Evolutionary conservation across 2,329 filamentous ascomycete species (phyloP).

Genomic region (Neonectria ditissima): DNA sequence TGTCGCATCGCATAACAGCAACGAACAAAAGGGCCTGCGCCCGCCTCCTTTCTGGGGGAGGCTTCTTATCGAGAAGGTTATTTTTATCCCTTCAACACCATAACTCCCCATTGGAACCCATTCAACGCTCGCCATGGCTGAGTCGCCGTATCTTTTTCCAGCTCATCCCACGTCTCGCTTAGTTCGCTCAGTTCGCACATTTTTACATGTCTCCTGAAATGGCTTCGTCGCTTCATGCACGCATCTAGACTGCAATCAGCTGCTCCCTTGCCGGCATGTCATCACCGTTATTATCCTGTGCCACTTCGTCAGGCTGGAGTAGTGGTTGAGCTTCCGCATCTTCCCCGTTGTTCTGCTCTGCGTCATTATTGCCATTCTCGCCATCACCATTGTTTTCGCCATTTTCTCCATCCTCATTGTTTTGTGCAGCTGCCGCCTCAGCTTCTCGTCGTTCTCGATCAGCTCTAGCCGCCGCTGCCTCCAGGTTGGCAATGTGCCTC

Average conservation of each 20-base stretch:
- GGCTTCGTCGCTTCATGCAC: conserved; percentile 19
- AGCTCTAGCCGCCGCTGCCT: conserved; percentile 61
- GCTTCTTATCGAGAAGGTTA: conserved; percentile 34
- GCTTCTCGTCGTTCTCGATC: conserved; percentile 59
- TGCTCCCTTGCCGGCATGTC: conserved; percentile 36
- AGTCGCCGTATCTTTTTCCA: conserved; percentile 37
- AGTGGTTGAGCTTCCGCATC: conserved; percentile 16
- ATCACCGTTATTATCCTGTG: conserved; percentile 24
- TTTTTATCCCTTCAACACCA: conserved; percentile 18
- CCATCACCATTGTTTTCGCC: conserved; percentile 36
- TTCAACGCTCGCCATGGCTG: conserved; percentile 30
- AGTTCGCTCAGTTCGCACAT: conserved; percentile 32
- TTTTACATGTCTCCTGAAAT: conserved; percentile 14
- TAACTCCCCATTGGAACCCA: conserved; percentile 38
- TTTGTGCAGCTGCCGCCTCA: conserved; percentile 50
- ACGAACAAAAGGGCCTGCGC: conserved; percentile 39
- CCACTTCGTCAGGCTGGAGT: conserved; percentile 35
- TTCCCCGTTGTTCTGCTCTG: conserved; percentile 1
- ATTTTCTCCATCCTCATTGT: conserved; percentile 18
- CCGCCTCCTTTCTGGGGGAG: conserved; percentile 35
- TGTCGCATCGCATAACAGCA: conserved; percentile 23
- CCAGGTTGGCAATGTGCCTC: conserved; percentile 70
- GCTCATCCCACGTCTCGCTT: conserved; percentile 31
- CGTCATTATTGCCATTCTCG: conserved; percentile 22
- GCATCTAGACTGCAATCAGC: conserved; percentile 34